A percentile compares a stretch with the other conserved stretches of the same genome.
Evolutionary conservation across 140 eudicot species (phyloP).

Genomic region (Ambrosia hybrid): DNA sequence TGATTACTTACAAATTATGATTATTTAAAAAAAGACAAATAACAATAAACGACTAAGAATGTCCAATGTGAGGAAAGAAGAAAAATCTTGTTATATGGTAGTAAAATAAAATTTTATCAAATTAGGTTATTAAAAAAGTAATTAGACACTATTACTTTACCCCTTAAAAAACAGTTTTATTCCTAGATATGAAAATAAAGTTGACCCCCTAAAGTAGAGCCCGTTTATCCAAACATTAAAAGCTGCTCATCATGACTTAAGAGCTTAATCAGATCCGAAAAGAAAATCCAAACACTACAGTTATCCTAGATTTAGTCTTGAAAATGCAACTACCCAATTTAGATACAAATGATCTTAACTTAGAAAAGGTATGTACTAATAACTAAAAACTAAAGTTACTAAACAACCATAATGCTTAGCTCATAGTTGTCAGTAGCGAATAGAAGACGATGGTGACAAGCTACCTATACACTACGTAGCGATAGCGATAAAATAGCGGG

Average conservation of each 20-base stretch:
- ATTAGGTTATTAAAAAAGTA: background rate
- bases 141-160: background rate
- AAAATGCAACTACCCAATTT: conserved; percentile 16
- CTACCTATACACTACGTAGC: too few relatives aligned
- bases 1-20: too few relatives aligned
- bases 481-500: too few relatives aligned
- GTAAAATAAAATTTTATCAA: background rate
- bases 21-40: too few relatives aligned
- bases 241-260: background rate
- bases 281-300: background rate
- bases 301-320: background rate
- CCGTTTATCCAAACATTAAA: background rate
- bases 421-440: too few relatives aligned
- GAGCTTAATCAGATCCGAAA: background rate
- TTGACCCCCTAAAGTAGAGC: conserved; percentile 5
- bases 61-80: too few relatives aligned
- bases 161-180: background rate
- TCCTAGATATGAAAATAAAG: background rate
- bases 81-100: background rate
- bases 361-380: background rate
- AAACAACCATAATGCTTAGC: conserved; percentile 21
- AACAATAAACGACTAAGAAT: too few relatives aligned
- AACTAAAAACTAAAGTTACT: too few relatives aligned
- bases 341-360: background rate
- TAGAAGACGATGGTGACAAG: too few relatives aligned